Conservation (phyloP, 352 stramenopile genomes). For the Globisporangium splendens region DNA sequence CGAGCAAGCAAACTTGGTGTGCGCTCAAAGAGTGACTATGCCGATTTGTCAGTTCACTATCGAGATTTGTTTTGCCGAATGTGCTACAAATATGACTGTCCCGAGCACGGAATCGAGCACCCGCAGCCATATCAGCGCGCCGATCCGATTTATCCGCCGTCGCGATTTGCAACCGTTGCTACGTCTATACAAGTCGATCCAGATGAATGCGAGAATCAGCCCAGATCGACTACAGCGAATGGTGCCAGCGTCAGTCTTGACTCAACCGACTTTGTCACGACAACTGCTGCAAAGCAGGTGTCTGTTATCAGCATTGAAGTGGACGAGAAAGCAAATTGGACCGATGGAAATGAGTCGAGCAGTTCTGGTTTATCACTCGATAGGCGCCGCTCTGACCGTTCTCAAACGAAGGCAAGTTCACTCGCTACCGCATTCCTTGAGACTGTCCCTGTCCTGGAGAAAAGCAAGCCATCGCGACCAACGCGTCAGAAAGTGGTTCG, state of each 20-base stretch:
- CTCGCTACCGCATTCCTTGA: constrained; percentile 52
- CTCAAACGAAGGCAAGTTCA: constrained; percentile 51
- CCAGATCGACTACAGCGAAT: background rate
- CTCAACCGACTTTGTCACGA: background rate
- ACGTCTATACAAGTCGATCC: background rate
- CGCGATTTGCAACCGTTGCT: constrained; percentile 37
- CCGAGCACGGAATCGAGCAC: constrained; percentile 85
- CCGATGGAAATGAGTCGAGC: constrained; percentile 8
- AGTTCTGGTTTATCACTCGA: constrained; percentile 20
- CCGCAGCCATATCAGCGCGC: constrained; percentile 49
- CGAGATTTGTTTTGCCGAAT: constrained; percentile 90
- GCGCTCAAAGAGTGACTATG: constrained; percentile 55
- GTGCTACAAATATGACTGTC: constrained; percentile 93
- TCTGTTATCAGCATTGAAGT: constrained; percentile 3
- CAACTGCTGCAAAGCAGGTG: background rate
- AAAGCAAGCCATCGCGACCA: constrained; percentile 19
- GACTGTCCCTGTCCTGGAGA: constrained; percentile 21
- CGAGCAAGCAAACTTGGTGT: constrained; percentile 12
- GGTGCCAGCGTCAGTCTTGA: background rate
- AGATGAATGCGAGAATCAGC: background rate
- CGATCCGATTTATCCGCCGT: constrained; percentile 56
- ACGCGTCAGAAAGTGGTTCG: constrained; percentile 23
- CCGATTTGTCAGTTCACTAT: constrained; percentile 80
- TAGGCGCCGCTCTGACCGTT: constrained; percentile 52
- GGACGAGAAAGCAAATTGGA: constrained; percentile 1